phyloP scores from a whole-genome alignment of 2,329 filamentous ascomycete genomes.

The Exophiala sp. region DNA sequence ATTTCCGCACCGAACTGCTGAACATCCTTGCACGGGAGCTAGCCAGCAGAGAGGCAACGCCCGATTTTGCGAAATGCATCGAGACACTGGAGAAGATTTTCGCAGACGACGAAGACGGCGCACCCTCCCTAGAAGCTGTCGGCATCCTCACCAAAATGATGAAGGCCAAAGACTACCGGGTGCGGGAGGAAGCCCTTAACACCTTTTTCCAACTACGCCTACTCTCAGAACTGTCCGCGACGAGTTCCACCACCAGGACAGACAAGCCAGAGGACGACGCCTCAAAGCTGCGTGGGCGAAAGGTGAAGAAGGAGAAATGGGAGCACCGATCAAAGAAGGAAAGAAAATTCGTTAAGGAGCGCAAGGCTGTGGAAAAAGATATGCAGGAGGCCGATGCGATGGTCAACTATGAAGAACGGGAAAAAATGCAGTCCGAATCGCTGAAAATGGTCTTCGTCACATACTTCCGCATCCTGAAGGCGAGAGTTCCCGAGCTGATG shows the following conservation, averaged over 20 bases:
- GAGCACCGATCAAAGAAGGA: constrained; percentile 87
- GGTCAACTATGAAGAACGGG: constrained; percentile 87
- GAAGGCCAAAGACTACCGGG: constrained; percentile 75
- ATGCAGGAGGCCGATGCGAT: constrained; percentile 88
- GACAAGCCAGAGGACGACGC: constrained; percentile 55
- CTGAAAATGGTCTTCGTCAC: constrained; percentile 91
- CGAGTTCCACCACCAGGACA: constrained; percentile 69
- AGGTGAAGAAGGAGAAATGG: constrained; percentile 65
- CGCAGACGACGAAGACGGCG: constrained; percentile 81
- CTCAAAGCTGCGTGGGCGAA: constrained; percentile 51
- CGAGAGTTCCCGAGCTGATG: constrained; percentile 78
- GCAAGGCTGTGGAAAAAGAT: constrained; percentile 84
- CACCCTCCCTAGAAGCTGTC: constrained; percentile 81
- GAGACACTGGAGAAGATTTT: constrained; percentile 79
- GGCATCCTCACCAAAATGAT: constrained; percentile 90
- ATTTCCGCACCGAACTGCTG: constrained; percentile 83
- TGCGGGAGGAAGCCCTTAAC: constrained; percentile 83
- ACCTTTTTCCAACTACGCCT: constrained; percentile 86
- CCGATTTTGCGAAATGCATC: constrained; percentile 72
- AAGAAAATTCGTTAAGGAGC: constrained; percentile 78
- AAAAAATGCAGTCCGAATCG: constrained; percentile 91
- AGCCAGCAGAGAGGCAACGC: constrained; percentile 67
- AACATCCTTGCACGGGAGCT: constrained; percentile 84
- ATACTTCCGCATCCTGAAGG: constrained; percentile 92
- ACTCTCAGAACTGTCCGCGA: constrained; percentile 75